Evolutionary conservation across 345 rosid species (phyloP).

Genomic region (Salix caprea): DNA sequence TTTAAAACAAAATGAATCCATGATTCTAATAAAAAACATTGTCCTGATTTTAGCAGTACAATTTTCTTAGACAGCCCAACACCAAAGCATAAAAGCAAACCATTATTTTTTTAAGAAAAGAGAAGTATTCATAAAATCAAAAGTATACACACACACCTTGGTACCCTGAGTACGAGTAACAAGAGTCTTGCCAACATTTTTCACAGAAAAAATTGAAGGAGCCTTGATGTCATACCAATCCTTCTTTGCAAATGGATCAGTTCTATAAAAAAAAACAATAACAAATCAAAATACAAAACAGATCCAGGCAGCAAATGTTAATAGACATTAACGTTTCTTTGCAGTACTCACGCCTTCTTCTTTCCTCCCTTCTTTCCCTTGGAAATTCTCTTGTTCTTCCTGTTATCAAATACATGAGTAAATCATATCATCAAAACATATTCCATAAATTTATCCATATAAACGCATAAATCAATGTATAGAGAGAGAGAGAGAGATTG

Average conservation of each 20-base stretch:
- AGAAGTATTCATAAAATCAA: background rate
- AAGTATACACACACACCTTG: constrained; percentile 44
- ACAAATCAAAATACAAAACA: background rate
- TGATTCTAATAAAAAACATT: background rate
- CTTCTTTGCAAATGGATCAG: constrained; percentile 92
- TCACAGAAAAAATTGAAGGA: constrained; percentile 58
- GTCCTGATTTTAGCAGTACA: background rate
- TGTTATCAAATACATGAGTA: constrained; percentile 13
- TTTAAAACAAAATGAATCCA: background rate
- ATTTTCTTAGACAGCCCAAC: background rate
- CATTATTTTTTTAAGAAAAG: background rate
- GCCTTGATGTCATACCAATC: constrained; percentile 98
- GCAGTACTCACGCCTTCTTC: constrained; percentile 76
- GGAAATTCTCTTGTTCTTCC: constrained; percentile 96
- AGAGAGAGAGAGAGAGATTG: background rate
- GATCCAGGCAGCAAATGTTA: background rate
- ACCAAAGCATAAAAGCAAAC: background rate
- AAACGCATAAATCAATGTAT: background rate
- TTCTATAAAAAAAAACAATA: constrained; percentile 29
- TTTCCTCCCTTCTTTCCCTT: constrained; percentile 96
- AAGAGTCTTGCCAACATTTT: constrained; percentile 84
- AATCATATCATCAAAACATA: background rate
- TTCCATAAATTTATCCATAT: background rate
- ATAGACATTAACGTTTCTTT: background rate
- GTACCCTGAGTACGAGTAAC: constrained; percentile 96